Base-by-base conservation (phyloP, 2,329 filamentous ascomycete species). In the Paraphaeosphaeria sporulosa region DNA sequence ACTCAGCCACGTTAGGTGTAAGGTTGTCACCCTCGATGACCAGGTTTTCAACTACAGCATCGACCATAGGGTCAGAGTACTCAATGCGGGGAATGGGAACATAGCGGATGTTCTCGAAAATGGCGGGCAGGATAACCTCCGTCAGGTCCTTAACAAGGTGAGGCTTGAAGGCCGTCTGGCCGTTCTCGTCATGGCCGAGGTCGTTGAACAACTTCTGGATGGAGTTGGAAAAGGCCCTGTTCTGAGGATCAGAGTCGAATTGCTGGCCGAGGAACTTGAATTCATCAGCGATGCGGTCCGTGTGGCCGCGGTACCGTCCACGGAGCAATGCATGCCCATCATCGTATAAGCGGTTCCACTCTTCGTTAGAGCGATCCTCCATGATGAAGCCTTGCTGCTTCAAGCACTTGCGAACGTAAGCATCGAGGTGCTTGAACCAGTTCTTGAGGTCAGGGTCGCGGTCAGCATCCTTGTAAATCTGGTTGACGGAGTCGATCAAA, bases 1-100 rank as follows among this genome's bases (percentile, higher is more conserved):
- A 85, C 78, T 99, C 94, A 42, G 96, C 79, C 5, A 94, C 85
- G 71, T 99, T 99, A 64, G 95, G 95, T 81, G 94, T 93, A 69
- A 99, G 89, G 81, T 99, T 99, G 83, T 98, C 94, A 66, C 92
- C 94, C 82, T 99, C 95, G 55, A 99, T 86, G 48, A 97, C 90
- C 12, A 99, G 83, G 78, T 99, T 99, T 83, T 99, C 95, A 47
- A 99, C 87, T 51, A 98, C 87, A 51, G 90, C 90, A 78, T 99
- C 95, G 54, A 96, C 84, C 84, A 90, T 88, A 2, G 86, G 85
- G 70, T 98, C 95, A 1, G 88, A 90, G 74, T 93, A 95, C 82
- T 99, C 95, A 62, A 99, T 97, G 58, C 95, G 91, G 23, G 95
- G 95, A 52, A 99, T 87, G 4, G 95, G 93, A 15, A 99, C 86